These are phyloP conservation scores for Blastocladiella emersonii DNA, from an alignment of 371 early-diverging fungal genomes.

Conservation along the genomic window DNA sequence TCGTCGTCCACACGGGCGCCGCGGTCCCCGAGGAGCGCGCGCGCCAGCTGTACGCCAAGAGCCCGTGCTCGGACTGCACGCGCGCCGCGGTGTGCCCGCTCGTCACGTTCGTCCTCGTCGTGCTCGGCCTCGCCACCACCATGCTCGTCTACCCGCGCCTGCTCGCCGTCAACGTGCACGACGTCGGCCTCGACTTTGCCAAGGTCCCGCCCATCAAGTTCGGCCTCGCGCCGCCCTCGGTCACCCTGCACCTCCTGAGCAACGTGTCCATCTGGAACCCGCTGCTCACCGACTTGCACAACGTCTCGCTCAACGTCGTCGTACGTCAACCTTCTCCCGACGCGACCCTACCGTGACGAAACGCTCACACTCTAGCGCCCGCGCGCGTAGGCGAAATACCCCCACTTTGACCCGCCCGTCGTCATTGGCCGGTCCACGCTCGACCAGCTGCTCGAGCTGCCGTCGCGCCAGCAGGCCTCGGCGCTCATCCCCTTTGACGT, in stretches of 20 bases:
- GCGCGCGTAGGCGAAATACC: neutral
- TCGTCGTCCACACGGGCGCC: too few species aligned
- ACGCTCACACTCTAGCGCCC: too few species aligned
- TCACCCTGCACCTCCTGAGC: neutral
- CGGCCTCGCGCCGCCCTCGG: neutral
- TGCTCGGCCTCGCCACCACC: neutral
- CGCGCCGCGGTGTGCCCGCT: neutral
- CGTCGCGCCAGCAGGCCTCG: neutral
- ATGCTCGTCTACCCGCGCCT: neutral
- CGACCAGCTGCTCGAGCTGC: neutral
- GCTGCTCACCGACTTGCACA: neutral
- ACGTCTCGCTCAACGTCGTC: neutral
- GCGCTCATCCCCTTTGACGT: neutral
- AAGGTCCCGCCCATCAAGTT: neutral
- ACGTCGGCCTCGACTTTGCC: neutral
- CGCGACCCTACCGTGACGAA: too few species aligned
- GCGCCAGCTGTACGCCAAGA: neutral
- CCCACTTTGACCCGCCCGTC: constrained; percentile 2
- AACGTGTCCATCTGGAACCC: neutral
- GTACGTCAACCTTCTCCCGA: too few species aligned
- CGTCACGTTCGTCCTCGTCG: neutral
- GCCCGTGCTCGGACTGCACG: neutral
- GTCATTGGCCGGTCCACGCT: neutral
- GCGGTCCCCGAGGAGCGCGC: neutral
- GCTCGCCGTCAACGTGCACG: neutral